phyloP scores from a whole-genome alignment of 2,329 filamentous ascomycete species.

The Sclerotiophoma versabilis region DNA sequence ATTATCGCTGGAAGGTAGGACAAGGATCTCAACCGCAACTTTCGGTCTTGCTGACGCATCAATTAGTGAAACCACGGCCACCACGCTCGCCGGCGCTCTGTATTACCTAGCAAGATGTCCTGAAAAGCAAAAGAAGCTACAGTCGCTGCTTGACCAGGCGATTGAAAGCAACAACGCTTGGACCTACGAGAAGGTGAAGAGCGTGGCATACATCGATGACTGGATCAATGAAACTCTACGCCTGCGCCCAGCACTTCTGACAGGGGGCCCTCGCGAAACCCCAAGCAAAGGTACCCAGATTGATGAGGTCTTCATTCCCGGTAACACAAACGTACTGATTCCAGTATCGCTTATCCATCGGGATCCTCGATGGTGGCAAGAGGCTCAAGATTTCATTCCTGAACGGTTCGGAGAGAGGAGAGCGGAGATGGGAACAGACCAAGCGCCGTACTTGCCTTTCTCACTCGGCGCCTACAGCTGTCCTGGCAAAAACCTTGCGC shows the following conservation, averaged over 20 bases:
- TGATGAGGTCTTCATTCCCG: slow-evolving; percentile 23
- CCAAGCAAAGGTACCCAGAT: slow-evolving; percentile 43
- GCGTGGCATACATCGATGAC: slow-evolving; percentile 39
- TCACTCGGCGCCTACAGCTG: slow-evolving; percentile 23
- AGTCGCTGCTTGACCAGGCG: slow-evolving; percentile 33
- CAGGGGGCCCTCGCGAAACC: slow-evolving; percentile 45
- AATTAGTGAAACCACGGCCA: slow-evolving; percentile 45
- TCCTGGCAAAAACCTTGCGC: slow-evolving; percentile 30
- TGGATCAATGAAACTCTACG: slow-evolving; percentile 44
- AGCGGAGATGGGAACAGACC: slow-evolving; percentile 24
- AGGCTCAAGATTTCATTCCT: slow-evolving; percentile 21
- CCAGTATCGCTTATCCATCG: slow-evolving; percentile 29
- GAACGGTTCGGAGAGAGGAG: slow-evolving; percentile 25
- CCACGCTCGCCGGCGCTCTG: slow-evolving; percentile 35
- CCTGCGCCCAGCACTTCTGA: slow-evolving; percentile 47
- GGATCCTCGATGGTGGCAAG: slow-evolving; percentile 29
- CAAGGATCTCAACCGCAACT: background rate
- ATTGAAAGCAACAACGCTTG: slow-evolving; percentile 32
- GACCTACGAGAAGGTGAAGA: slow-evolving; percentile 38
- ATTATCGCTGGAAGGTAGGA: slow-evolving; percentile 45
- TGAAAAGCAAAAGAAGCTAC: slow-evolving; percentile 35
- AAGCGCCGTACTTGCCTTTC: slow-evolving; percentile 25
- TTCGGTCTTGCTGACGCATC: background rate
- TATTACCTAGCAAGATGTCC: slow-evolving; percentile 44
- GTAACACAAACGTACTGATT: slow-evolving; percentile 21